phyloP scores from a whole-genome alignment of 129 eudicot genomes.

The Dittrichia graveolens region DNA sequence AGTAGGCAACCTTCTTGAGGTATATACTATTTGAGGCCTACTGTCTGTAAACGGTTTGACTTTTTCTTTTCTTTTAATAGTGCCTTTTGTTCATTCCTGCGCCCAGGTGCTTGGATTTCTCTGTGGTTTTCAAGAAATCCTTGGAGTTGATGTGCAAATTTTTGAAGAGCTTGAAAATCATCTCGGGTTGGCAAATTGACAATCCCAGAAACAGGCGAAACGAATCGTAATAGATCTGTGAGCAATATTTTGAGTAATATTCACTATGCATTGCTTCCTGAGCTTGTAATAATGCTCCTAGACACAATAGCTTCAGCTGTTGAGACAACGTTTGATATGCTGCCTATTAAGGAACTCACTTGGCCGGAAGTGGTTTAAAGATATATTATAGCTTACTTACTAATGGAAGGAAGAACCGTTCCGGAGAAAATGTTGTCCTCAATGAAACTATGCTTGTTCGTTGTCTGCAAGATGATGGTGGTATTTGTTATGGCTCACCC shows the following conservation, averaged over 20 bases:
- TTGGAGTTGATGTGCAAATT: too few species aligned
- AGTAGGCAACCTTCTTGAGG: too few species aligned
- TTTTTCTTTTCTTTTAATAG: too few species aligned
- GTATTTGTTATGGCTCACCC: conserved; percentile 44
- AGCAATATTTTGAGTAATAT: too few species aligned
- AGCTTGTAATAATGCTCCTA: conserved; percentile 43
- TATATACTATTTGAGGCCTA: too few species aligned
- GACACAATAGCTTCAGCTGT: conserved; percentile 36
- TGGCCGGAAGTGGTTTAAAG: conserved; percentile 69
- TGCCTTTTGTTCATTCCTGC: background rate
- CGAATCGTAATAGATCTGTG: too few species aligned
- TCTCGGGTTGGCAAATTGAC: too few species aligned
- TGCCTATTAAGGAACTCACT: conserved; percentile 57
- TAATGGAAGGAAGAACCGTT: conserved; percentile 35
- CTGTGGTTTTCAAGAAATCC: too few species aligned
- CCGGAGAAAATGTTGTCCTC: conserved; percentile 26
- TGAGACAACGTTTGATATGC: conserved; percentile 10
- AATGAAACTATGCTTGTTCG: conserved; percentile 38
- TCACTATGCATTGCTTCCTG: background rate
- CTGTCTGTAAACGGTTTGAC: too few species aligned
- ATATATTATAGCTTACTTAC: conserved; percentile 45
- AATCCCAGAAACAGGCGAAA: too few species aligned
- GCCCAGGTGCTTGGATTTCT: background rate
- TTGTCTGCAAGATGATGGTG: conserved; percentile 62
- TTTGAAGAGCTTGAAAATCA: too few species aligned